A percentile compares a stretch with the other conserved stretches of the same genome.
Evolutionary conservation across 192 early-diverging fungal genomes (phyloP).

Genomic region (Gamsiella multidivaricata): DNA sequence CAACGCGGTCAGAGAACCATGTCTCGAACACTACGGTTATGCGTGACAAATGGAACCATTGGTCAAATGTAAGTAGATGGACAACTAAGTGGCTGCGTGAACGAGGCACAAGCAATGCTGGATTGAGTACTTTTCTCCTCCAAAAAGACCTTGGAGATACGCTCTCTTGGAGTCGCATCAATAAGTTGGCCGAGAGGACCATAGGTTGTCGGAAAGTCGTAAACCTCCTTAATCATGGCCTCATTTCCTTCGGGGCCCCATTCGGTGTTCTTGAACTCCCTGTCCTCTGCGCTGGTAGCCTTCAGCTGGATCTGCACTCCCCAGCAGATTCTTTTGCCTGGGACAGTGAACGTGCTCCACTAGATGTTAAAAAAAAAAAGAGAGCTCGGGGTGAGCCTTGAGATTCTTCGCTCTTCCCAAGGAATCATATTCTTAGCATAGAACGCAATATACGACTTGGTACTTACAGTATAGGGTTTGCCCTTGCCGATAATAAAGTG

Average conservation of each 20-base stretch:
- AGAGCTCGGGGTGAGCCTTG: too few relatives aligned
- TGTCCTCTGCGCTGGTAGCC: not conserved
- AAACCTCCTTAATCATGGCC: constrained; percentile 15
- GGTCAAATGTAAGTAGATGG: too few relatives aligned
- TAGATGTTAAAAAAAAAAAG: not conserved
- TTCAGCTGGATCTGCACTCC: constrained; percentile 10
- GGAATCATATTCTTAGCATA: too few relatives aligned
- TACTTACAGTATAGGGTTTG: constrained; percentile 21
- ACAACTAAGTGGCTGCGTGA: too few relatives aligned
- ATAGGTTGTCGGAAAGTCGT: constrained; percentile 7
- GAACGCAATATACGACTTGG: not conserved
- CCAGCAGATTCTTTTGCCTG: constrained; percentile 26
- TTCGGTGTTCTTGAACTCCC: constrained; percentile 19
- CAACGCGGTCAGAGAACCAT: constrained; percentile 13
- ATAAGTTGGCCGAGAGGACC: constrained; percentile 21
- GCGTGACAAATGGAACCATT: too few relatives aligned
- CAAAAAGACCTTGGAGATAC: constrained; percentile 34
- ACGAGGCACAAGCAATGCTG: too few relatives aligned
- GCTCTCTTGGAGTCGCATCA: constrained; percentile 15
- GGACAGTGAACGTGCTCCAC: constrained; percentile 31
- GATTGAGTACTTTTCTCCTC: too few relatives aligned
- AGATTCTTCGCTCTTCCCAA: too few relatives aligned
- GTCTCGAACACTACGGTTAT: constrained; percentile 44
- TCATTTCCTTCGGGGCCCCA: constrained; percentile 22
- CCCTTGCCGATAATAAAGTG: constrained; percentile 16